These are phyloP conservation scores for Microstegium vimineum DNA, from an alignment of 176 grass and related monocot genomes.

Conservation along the genomic window DNA sequence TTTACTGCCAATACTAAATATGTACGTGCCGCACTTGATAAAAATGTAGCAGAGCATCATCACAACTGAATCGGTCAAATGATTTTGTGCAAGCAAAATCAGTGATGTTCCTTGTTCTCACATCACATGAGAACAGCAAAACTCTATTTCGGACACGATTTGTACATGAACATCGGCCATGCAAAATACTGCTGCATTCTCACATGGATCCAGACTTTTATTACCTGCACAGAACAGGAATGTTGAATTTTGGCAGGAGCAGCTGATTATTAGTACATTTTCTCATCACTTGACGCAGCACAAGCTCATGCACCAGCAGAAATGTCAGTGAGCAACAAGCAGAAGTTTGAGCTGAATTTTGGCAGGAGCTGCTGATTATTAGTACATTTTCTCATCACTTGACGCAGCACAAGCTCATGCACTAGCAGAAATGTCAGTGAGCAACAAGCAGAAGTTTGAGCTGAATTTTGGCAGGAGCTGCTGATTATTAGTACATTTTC, in stretches of 20 bases:
- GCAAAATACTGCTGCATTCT: not conserved
- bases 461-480: slow-evolving; percentile 2
- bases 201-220: slow-evolving; percentile 3
- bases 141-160: not conserved
- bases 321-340: slow-evolving; percentile 63
- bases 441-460: too few relatives aligned
- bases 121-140: not conserved
- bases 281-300: not conserved
- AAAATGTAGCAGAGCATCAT: not conserved
- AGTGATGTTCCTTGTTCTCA: not conserved
- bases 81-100: not conserved
- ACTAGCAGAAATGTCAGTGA: too few relatives aligned
- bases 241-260: not conserved
- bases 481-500: not conserved
- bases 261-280: not conserved
- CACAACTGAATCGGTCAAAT: not conserved
- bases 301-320: not conserved
- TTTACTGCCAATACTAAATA: not conserved
- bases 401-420: too few relatives aligned
- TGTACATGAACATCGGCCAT: not conserved
- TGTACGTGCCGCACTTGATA: not conserved
- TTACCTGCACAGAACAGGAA: not conserved
- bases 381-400: too few relatives aligned
- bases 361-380: too few relatives aligned
- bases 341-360: slow-evolving; percentile 89